phyloP scores from a whole-genome alignment of 495 filamentous ascomycete species.

The Choiromyces venosus region DNA sequence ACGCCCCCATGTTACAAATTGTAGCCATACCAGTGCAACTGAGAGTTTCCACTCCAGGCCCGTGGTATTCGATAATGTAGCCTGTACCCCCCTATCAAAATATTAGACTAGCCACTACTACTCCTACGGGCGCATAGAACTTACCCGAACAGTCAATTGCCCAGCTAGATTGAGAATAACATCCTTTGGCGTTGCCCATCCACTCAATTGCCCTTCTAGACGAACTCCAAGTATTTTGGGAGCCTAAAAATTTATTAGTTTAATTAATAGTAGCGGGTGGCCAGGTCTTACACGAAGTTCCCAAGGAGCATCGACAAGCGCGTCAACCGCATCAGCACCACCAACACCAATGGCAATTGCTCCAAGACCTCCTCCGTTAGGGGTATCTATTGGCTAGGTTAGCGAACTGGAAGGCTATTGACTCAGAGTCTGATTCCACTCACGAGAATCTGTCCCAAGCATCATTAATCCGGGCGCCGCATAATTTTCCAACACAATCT shows the following conservation, averaged over 20 bases:
- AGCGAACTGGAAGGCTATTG: neutral
- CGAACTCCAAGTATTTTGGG: conserved; percentile 82
- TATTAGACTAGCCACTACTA: conserved; percentile 23
- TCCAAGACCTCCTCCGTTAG: conserved; percentile 87
- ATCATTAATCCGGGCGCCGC: conserved; percentile 97
- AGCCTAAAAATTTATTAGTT: conserved; percentile 50
- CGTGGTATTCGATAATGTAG: conserved; percentile 88
- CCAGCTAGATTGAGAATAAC: conserved; percentile 87
- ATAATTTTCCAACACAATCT: conserved; percentile 97
- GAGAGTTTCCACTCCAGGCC: conserved; percentile 79
- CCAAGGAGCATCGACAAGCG: conserved; percentile 93
- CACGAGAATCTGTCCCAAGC: conserved; percentile 91
- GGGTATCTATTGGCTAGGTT: conserved; percentile 55
- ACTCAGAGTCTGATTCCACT: neutral
- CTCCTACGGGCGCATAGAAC: neutral
- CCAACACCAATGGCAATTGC: conserved; percentile 97
- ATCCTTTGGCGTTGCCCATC: conserved; percentile 93
- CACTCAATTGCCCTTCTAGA: conserved; percentile 73
- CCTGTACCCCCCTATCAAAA: conserved; percentile 69
- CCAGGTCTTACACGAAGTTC: conserved; percentile 57
- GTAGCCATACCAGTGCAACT: conserved; percentile 93
- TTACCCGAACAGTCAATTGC: conserved; percentile 70
- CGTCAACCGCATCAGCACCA: conserved; percentile 95
- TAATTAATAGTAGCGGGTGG: neutral
- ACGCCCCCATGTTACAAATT: conserved; percentile 75